A percentile compares a stretch with the other conserved stretches of the same genome.
Conservation (phyloP, 2,329 filamentous ascomycete species). For the Alternaria brassicae region DNA sequence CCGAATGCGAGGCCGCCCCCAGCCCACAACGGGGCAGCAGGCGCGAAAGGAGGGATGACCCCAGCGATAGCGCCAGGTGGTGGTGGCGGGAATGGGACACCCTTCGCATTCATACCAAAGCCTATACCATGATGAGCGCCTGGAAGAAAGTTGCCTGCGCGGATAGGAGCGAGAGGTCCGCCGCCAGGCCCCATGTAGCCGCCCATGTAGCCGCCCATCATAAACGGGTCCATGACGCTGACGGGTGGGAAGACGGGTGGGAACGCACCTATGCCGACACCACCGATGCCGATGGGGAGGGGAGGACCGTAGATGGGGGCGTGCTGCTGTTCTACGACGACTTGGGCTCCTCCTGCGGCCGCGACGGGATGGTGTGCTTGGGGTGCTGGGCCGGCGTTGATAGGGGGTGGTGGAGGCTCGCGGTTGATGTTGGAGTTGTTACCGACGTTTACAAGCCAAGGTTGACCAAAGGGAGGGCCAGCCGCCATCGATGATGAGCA, state of each 20-base stretch:
- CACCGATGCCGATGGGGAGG: constrained; percentile 28
- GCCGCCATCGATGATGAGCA: constrained; percentile 30
- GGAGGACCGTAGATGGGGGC: constrained; percentile 34
- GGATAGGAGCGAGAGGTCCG: constrained; percentile 38
- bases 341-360: constrained; percentile 7
- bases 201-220: constrained; percentile 12
- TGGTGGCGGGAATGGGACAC: constrained; percentile 36
- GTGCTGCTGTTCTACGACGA: constrained; percentile 33
- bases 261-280: constrained; percentile 35
- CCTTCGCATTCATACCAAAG: constrained; percentile 31
- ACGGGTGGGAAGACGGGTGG: constrained; percentile 25
- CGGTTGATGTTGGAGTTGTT: constrained; percentile 47
- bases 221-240: constrained; percentile 32
- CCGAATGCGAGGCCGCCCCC: constrained; percentile 32
- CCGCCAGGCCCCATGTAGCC: constrained; percentile 21
- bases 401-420: constrained; percentile 39
- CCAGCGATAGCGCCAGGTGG: constrained; percentile 32
- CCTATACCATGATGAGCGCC: constrained; percentile 37
- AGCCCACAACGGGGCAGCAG: constrained; percentile 33
- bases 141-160: constrained; percentile 31
- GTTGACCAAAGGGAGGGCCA: constrained; percentile 35
- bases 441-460: constrained; percentile 41
- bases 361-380: constrained; percentile 13
- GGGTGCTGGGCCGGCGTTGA: constrained; percentile 23
- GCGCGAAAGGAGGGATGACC: constrained; percentile 33